Evolutionary conservation across 768 basidiomycete genomes (phyloP), one percentile per base, ranked within the genome.

Genomic region (Phylloporus sp.): DNA sequence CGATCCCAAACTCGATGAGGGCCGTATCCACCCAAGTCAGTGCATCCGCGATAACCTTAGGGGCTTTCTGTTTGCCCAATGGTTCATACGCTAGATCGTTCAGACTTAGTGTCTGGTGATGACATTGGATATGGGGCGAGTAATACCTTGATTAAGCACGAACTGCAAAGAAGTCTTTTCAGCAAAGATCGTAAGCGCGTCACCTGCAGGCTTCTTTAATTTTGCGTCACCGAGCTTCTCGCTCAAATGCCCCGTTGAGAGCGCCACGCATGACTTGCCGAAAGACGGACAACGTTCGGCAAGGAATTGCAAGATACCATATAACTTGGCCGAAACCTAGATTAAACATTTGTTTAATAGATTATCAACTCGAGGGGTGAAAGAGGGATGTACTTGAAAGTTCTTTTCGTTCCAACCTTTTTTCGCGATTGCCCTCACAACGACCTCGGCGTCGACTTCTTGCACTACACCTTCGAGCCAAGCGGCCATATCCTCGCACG

Each of bases 351-450:
- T 11, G 40, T 59, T 64, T 24, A 61, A 53, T 40, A n/a, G 5
- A 50, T 32, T 18, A 16, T 39, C n/a, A 36, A 45, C 12, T 26
- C 22, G 27, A 6, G 24, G 13, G 28, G 6, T 1, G 46, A 38
- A 49, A 26, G 20, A 5, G 22, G 62, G 70, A 44, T 26, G 50
- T 53, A 89, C 95, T 75, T 99, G 95, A 59, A 99, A 99, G 63
- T 98, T 99, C 76, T 97, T 98, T 73, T 99, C 97, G n/a, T 78
- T 80, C 94, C 93, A 97, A 3, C 95, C 93, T 57, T 90, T 92
- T 76, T 95, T 98, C 4, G 81, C 85, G 53, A 98, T 71, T 58
- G 88, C 85, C 23, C 95, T 79, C 18, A 97, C 81, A 32, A 99
- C 62, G 5, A 99, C 82, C 69, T 99, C 97, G 12, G 87, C 84